Evolutionary conservation across 495 filamentous ascomycete species (phyloP).

Genomic region (Penicillium desertorum): DNA sequence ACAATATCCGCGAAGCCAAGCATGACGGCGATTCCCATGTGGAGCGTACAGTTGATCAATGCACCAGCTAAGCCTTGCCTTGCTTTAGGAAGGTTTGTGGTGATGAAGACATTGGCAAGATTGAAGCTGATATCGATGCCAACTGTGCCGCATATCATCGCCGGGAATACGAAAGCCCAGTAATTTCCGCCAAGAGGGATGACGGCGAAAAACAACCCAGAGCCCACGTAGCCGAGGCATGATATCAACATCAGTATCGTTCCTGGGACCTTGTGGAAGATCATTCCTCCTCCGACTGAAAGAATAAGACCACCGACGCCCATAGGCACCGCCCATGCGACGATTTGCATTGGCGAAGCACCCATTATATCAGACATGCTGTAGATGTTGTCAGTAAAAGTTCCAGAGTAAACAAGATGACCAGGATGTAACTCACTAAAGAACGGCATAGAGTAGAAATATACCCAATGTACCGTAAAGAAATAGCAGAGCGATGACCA

Average conservation of each 20-base stretch:
- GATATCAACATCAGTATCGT: constrained; percentile 69
- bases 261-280: constrained; percentile 73
- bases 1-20: constrained; percentile 75
- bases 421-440: constrained; percentile 59
- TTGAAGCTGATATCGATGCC: constrained; percentile 85
- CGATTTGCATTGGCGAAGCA: constrained; percentile 64
- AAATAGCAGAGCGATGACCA: constrained; percentile 68
- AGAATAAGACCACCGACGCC: constrained; percentile 73
- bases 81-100: constrained; percentile 64
- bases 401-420: background rate
- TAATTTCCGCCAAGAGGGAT: constrained; percentile 61
- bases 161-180: constrained; percentile 75
- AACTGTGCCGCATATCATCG: constrained; percentile 79
- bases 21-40: constrained; percentile 81
- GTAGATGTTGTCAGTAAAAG: constrained; percentile 12
- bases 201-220: constrained; percentile 69
- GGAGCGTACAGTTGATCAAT: constrained; percentile 62
- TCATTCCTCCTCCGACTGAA: constrained; percentile 67
- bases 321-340: constrained; percentile 79
- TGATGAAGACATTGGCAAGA: constrained; percentile 82
- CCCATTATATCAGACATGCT: constrained; percentile 68
- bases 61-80: constrained; percentile 78
- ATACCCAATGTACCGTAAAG: constrained; percentile 75
- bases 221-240: constrained; percentile 61
- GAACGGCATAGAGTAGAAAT: constrained; percentile 73